Evolutionary conservation across 805 yeast genomes (phyloP), one percentile per base, ranked within the genome.

Genomic region (Saturnispora hagleri): DNA sequence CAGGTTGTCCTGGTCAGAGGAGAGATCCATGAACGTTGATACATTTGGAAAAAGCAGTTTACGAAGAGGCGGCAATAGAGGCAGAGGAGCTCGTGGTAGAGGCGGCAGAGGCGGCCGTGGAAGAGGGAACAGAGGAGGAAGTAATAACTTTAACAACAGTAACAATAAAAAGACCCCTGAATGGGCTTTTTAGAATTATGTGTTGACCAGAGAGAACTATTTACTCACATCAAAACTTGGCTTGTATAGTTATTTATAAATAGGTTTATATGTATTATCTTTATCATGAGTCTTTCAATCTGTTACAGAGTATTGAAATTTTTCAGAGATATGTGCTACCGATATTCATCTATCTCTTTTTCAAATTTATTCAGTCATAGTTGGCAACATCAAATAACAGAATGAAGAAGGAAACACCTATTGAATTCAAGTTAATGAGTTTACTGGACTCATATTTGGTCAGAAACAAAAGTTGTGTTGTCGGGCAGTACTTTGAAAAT

Each of bases 1-100:
- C 28, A 60, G 69, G 56, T 72, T 80, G 79, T 76, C 81, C 61
- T 84, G 95, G 82, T 71, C 76, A 46, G 86, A 83, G 58, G 95
- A 88, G 62, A 82, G 84, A 55, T 69, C 69, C 46, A 75, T 86
- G 62, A 89, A 89, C 65, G 61, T 80, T 68, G 95, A 87, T 67
- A 88, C 96, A 2, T 89, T 88, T 68, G 96, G 96, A 22, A 85
- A 86, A 68, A 74, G 76, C 9, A 65, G 66, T 54, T 26, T 53
- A 36, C 47, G 51, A 13, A 48, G 46, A 18, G 27, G 42, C 13
- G 43, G 46, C 4, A 24, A 22, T 27, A 57, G 69, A 59, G 68
- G 71, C 28, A 61, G 76, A 42, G 69, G 73, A 45, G 66, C 77
- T 50, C 73, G 81, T 13, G 67, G 80, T n/a, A 73, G 81, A 42